Percentiles rank a stretch among this genome's conserved stretches.
These are phyloP conservation scores for Arabidopsis hybrid DNA, from an alignment of 441 rosid species.

Conservation along the genomic window DNA sequence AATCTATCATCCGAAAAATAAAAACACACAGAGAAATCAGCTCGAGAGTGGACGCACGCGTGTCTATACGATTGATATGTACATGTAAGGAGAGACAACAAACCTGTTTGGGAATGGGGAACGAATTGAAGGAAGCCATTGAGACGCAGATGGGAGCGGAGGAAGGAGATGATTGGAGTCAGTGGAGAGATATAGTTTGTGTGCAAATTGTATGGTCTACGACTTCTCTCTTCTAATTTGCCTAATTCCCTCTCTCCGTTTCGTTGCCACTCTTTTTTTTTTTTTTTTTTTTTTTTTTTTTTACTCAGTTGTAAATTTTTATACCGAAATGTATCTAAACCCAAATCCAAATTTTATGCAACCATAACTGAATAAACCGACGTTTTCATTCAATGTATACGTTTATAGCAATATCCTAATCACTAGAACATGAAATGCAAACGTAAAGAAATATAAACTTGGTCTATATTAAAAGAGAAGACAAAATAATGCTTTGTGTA, in stretches of 20 bases:
- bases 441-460: too few species aligned
- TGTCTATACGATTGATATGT: too few species aligned
- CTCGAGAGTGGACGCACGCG: not conserved
- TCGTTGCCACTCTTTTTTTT: too few species aligned
- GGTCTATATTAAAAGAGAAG: not conserved
- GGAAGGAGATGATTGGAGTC: not conserved
- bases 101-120: slow-evolving; percentile 44
- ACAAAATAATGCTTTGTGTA: not conserved
- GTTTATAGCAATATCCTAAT: too few species aligned
- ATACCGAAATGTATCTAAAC: too few species aligned
- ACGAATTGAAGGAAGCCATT: slow-evolving; percentile 46
- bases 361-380: too few species aligned
- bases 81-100: not conserved
- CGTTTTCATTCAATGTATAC: too few species aligned
- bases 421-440: too few species aligned
- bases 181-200: slow-evolving; percentile 17
- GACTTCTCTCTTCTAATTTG: not conserved
- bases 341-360: too few species aligned
- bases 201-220: slow-evolving; percentile 35
- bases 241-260: too few species aligned
- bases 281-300: too few species aligned
- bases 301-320: too few species aligned
- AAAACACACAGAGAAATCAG: slow-evolving; percentile 4
- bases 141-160: not conserved
- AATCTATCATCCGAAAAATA: slow-evolving; percentile 12